Conservation (phyloP, 73 alveolate species). For the Symbiodinium natans region DNA sequence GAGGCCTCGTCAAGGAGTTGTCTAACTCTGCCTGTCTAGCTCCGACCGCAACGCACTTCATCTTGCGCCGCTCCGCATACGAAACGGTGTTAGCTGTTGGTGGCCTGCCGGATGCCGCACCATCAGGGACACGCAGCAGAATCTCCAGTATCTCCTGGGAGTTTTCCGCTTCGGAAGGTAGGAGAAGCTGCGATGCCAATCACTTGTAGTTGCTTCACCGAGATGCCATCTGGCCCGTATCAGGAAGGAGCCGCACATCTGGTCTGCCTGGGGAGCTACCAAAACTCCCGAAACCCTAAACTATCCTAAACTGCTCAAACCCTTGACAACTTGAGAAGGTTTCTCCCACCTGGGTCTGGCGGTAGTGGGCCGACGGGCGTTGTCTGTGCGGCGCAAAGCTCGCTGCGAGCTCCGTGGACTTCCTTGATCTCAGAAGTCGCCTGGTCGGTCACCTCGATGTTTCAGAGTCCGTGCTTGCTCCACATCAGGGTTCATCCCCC, state of each 20-base stretch:
- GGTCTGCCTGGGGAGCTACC: not conserved
- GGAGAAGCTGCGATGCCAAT: not conserved
- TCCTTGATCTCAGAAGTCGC: not conserved
- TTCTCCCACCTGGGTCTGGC: conserved; percentile 36
- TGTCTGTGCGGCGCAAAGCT: not conserved
- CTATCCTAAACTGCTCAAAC: too few species aligned
- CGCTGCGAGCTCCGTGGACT: conserved; percentile 40
- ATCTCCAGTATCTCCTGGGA: conserved; percentile 48
- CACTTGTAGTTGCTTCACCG: not conserved
- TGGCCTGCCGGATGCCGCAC: conserved; percentile 24
- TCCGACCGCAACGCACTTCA: not conserved
- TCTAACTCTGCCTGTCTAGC: not conserved
- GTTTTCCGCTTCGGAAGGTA: not conserved
- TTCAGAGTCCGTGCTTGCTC: too few species aligned
- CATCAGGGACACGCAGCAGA: not conserved
- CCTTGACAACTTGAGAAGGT: too few species aligned
- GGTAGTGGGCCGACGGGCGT: conserved; percentile 40
- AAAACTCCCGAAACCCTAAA: too few species aligned
- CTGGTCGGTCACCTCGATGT: not conserved
- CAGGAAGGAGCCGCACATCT: not conserved
- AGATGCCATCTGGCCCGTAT: not conserved
- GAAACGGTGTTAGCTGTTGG: too few species aligned
- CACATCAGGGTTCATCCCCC: too few species aligned
- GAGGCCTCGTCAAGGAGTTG: not conserved
- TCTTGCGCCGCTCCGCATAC: too few species aligned